Conservation (phyloP, 176 grass and related monocot genomes). For the Aegilops sharonensis region DNA sequence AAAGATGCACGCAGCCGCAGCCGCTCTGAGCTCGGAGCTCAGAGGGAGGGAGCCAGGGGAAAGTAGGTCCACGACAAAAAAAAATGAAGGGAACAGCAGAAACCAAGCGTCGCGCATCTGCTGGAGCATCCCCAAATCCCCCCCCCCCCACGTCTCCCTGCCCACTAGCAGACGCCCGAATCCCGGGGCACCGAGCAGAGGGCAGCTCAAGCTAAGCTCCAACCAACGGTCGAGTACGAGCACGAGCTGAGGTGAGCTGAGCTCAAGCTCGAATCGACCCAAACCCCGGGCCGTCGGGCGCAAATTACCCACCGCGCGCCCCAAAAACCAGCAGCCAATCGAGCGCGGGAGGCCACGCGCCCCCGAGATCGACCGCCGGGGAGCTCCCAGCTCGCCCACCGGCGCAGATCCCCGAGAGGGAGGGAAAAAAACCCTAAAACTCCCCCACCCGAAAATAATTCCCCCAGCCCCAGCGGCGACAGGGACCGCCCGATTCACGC, state of each 20-base stretch:
- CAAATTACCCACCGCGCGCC: constrained; percentile 31
- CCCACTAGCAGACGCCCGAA: constrained; percentile 20
- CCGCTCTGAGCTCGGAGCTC: constrained; percentile 20
- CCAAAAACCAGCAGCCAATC: constrained; percentile 29
- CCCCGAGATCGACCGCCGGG: constrained; percentile 39
- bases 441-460: constrained; percentile 10
- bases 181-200: constrained; percentile 24
- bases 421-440: constrained; percentile 13
- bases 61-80: constrained; percentile 13
- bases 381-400: constrained; percentile 31
- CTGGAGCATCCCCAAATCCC: constrained; percentile 43
- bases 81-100: background rate
- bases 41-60: background rate
- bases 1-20: background rate
- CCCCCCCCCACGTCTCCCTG: constrained; percentile 17
- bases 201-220: constrained; percentile 16
- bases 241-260: constrained; percentile 17
- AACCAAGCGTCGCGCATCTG: constrained; percentile 38
- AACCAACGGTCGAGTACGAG: constrained; percentile 3
- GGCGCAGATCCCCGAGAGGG: constrained; percentile 37
- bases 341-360: background rate
- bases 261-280: constrained; percentile 43
- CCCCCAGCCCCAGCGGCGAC: constrained; percentile 6
- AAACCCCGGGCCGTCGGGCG: background rate
- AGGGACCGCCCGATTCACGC: constrained; percentile 34